Evolutionary conservation across 345 rosid genomes (phyloP).

Genomic region (Boechera retrofracta): DNA sequence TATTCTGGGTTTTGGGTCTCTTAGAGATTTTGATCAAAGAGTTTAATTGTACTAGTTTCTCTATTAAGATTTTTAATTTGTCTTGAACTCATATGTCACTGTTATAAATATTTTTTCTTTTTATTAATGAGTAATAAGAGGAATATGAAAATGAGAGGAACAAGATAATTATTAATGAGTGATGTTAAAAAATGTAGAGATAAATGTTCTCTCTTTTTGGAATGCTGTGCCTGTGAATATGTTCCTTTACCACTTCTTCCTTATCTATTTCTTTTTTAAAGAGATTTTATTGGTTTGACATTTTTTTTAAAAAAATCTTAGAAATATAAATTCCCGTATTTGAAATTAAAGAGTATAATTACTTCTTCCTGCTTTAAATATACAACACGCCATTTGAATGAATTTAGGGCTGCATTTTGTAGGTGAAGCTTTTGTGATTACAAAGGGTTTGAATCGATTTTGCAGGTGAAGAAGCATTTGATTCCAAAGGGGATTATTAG

Average conservation of each 20-base stretch:
- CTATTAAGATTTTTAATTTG: neutral
- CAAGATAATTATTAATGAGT: neutral
- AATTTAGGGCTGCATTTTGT: constrained; percentile 8
- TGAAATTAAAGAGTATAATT: neutral
- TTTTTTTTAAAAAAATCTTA: neutral
- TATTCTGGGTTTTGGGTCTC: constrained; percentile 29
- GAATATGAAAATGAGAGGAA: neutral
- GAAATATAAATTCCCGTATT: constrained; percentile 10
- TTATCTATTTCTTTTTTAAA: neutral
- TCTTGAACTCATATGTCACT: constrained; percentile 14
- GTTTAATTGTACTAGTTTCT: constrained; percentile 2
- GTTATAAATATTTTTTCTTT: neutral
- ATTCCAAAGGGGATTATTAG: constrained; percentile 1
- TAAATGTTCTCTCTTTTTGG: neutral
- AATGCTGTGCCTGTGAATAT: constrained; percentile 1
- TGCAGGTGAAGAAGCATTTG: constrained; percentile 34
- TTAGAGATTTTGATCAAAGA: constrained; percentile 17
- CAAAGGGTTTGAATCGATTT: neutral
- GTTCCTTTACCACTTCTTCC: constrained; percentile 8
- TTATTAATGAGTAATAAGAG: neutral
- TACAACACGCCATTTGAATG: constrained; percentile 25
- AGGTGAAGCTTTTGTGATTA: constrained; percentile 10
- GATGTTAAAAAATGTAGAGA: neutral
- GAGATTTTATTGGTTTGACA: neutral
- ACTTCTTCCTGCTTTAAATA: constrained; percentile 12